Base-by-base conservation (phyloP, 371 early-diverging fungal species). In the Mortierella sp. region DNA sequence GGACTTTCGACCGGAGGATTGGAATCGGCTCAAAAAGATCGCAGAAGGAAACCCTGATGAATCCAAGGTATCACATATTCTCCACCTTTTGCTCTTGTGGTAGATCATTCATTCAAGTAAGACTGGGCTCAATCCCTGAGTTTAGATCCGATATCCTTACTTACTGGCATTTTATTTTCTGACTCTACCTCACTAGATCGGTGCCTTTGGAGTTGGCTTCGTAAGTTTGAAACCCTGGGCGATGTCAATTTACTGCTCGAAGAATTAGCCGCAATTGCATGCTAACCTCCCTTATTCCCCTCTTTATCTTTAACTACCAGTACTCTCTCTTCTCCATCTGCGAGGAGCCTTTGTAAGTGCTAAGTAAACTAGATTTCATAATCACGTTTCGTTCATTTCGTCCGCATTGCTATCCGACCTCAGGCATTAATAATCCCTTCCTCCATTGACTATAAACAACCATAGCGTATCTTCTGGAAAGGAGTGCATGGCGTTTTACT, bases 11-110 rank as follows among this genome's bases (percentile, higher is more conserved):
- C 92, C 92, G 11, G 96, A 96, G 80, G 98, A 98, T 87, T 98
- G 97, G 97, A 84, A 90, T 31, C 84, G 98, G 28, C 84, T 98
- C 48, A 93, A 95, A 72, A 94, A 95, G 76, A 97, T 98, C 84
- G 97, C 97, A 13, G 97, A 97, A 88, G 98, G 97, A 79, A 98
- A 97, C 89, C 97, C 97, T 34, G 97, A 94, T 77, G 94, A 94
- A 72, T 90, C 92, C 68, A 94, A 94, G 88, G 90, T 89, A 78
- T 38, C 48, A 38, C 24, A 21, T 14, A 42, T 8, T 21, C 7
- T 28, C 38, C 2, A 10, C 6, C 38, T 7, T 28, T 38, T 68
- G 1, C 10, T 58, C 21, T 21, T 38, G 63, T 8, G 34, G 16
- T 19, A 31, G 38, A 34, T 14, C 14, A 16, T 44, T n/a, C 38